Conservation (phyloP, 129 eudicot genomes). For the Artemisia tridentata region DNA sequence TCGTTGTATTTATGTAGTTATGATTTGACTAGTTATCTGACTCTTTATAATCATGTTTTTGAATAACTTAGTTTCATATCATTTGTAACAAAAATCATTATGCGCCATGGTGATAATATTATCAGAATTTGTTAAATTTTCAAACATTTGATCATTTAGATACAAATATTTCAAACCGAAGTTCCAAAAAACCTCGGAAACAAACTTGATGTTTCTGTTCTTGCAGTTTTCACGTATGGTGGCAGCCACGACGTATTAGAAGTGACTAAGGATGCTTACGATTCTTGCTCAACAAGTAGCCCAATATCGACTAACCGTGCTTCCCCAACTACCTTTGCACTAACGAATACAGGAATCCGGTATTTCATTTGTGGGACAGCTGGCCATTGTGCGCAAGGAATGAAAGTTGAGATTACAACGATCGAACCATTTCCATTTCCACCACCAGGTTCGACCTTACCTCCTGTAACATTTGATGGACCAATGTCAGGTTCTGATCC, state of each 20-base stretch:
- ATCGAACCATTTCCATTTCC: constrained; percentile 10
- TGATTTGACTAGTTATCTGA: too few species aligned
- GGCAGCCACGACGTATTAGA: constrained; percentile 54
- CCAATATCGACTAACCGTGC: constrained; percentile 28
- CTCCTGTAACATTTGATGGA: not conserved
- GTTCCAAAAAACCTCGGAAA: not conserved
- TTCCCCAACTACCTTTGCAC: constrained; percentile 41
- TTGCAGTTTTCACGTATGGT: constrained; percentile 59
- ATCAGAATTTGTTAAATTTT: too few species aligned
- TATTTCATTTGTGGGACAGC: constrained; percentile 75
- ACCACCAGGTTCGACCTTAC: constrained; percentile 12
- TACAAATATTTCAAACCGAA: too few species aligned
- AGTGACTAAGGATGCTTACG: constrained; percentile 51
- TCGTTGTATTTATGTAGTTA: too few species aligned
- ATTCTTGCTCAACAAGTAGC: constrained; percentile 44
- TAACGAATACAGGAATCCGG: constrained; percentile 48
- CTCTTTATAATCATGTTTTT: not conserved
- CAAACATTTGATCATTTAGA: too few species aligned
- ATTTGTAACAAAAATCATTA: too few species aligned
- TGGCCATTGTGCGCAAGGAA: constrained; percentile 69
- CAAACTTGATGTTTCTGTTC: not conserved
- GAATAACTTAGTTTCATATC: too few species aligned
- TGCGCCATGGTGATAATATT: too few species aligned
- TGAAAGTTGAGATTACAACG: constrained; percentile 59
- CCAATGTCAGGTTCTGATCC: constrained; percentile 10